Conservation (phyloP, 1,139 yeast species). For the Candida sp. region DNA sequence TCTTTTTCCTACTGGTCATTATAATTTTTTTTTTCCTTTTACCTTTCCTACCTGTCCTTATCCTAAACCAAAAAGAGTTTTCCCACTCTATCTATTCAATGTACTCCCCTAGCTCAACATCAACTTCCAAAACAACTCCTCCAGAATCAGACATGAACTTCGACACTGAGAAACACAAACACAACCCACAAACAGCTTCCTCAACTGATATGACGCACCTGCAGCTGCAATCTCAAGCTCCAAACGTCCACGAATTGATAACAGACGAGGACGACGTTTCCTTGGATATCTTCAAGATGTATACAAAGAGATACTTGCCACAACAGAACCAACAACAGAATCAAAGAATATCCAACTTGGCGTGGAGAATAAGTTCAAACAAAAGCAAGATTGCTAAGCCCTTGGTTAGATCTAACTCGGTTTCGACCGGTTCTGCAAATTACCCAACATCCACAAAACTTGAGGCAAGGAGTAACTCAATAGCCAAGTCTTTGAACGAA, state of each 20-base stretch:
- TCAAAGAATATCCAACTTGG: conserved; percentile 47
- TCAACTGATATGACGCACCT: conserved; percentile 1
- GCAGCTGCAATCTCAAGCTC: conserved; percentile 6
- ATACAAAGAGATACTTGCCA: conserved; percentile 47
- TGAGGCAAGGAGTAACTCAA: conserved; percentile 11
- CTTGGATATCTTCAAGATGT: conserved; percentile 33
- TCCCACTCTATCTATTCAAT: neutral
- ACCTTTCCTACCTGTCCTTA: too few relatives aligned
- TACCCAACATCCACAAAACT: conserved; percentile 4
- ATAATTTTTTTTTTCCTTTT: neutral
- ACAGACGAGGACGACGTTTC: conserved; percentile 15
- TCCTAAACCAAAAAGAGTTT: neutral
- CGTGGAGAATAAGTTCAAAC: conserved; percentile 41
- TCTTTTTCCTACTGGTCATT: neutral
- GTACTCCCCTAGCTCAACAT: conserved; percentile 3
- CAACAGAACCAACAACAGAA: conserved; percentile 24
- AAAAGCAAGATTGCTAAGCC: conserved; percentile 28
- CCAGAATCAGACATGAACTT: conserved; percentile 4
- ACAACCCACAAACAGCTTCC: neutral
- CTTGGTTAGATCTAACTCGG: conserved; percentile 6
- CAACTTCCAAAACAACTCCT: conserved; percentile 7
- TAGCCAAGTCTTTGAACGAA: conserved; percentile 4
- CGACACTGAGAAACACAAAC: neutral
- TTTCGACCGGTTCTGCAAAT: neutral
- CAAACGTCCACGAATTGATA: conserved; percentile 12